Evolutionary conservation across 768 basidiomycete species (phyloP), one percentile per base, ranked within the genome.

Genomic region (Mycena capillaripes): DNA sequence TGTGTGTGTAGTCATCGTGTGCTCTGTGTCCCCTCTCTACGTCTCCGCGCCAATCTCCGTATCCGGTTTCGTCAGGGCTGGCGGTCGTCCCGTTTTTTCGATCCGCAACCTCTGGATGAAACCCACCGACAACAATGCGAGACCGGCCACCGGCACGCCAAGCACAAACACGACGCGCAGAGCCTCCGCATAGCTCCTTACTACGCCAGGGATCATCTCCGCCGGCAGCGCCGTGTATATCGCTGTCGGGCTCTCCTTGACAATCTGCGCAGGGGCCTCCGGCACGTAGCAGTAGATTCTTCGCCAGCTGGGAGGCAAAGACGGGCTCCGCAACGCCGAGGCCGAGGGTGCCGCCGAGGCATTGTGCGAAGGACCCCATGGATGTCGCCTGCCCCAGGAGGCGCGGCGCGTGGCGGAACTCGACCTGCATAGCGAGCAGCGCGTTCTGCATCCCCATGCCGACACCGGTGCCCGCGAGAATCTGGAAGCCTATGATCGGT

Each of bases 341-440:
- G 2, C 58, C 62, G 6, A 76, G 25, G 2, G 70, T 63, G 17
- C 70, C 73, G 44, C 73, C 70, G 38, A 76, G 53, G 48, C 66
- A 68, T 52, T 76, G 75, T 3, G 44, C 65, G 27, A 76, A 70
- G 2, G 72, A 53, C 25, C 46, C 66, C 72, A 76, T 71, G 29
- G 64, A 46, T 21, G 66, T 71, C 5, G 75, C 72, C 42, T 71
- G 72, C 7, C 50, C 58, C 5, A 76, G 50, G 11, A 70, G 58
- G 29, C 59, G 67, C 9, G 38, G 27, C 12, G 34, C 48, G 53
- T 44, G 40, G 10, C 42, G 32, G 59, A 73, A 73, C 50, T 73
- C 72, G 29, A 40, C 61, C 21, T 62, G 61, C n/a, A 62, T 34
- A 8, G 46, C 46, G 30, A 62, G 29, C 19, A 62, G 46, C 21